Conservation (phyloP, 2,329 filamentous ascomycete species). For the Monilinia polystroma region DNA sequence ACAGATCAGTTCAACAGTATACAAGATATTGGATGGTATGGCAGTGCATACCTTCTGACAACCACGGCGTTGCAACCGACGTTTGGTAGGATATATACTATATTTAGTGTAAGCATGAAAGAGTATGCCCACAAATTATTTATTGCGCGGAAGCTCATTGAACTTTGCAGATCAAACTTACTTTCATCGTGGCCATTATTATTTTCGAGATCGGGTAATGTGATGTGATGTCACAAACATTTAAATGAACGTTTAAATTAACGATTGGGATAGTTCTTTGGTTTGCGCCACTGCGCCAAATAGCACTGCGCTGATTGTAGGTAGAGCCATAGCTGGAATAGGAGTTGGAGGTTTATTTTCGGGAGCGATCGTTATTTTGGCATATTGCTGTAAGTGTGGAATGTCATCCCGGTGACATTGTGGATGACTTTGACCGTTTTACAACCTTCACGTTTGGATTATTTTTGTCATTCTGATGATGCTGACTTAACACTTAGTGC, state of each 20-base stretch:
- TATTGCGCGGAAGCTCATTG: not conserved
- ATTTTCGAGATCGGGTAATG: slow-evolving; percentile 38
- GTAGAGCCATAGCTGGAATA: slow-evolving; percentile 38
- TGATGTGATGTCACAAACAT: not conserved
- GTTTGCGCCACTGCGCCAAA: slow-evolving; percentile 38
- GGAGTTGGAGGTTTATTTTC: slow-evolving; percentile 43
- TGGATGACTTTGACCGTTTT: not conserved
- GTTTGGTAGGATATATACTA: slow-evolving; percentile 40
- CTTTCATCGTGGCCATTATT: slow-evolving; percentile 36
- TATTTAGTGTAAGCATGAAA: slow-evolving; percentile 28
- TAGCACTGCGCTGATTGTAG: slow-evolving; percentile 38
- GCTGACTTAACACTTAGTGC: slow-evolving; percentile 33
- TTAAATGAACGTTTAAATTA: not conserved
- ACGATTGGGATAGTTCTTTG: slow-evolving; percentile 27
- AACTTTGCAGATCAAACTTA: slow-evolving; percentile 36
- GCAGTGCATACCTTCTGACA: slow-evolving; percentile 43
- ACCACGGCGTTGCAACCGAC: slow-evolving; percentile 40
- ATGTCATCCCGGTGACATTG: not conserved
- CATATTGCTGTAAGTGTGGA: slow-evolving; percentile 27
- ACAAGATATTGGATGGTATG: slow-evolving; percentile 49
- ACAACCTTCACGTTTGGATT: not conserved
- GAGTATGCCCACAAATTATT: not conserved
- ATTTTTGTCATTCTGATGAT: slow-evolving; percentile 27
- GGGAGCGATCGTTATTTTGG: slow-evolving; percentile 39
- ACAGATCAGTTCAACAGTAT: slow-evolving; percentile 44